Base-by-base conservation (phyloP, 2,329 filamentous ascomycete genomes). In the Aspergillus amoenus region DNA sequence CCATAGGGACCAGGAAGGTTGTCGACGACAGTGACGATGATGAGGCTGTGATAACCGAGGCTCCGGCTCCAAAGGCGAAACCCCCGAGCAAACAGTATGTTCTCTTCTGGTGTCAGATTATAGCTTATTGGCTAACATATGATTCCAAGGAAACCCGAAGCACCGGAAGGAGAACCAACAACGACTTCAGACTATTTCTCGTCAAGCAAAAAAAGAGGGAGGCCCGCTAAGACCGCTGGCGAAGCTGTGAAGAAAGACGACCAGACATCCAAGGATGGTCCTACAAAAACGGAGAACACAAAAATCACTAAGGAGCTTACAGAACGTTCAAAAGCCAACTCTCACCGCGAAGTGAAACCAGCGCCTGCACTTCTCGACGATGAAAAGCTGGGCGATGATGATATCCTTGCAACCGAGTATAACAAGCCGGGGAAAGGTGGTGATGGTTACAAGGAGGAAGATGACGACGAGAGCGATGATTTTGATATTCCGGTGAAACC, bases 1-100 rank as follows among this genome's bases (percentile, higher is more conserved):
- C 12, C 3, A 50, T 61, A 78, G 75, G 75, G 21, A 79, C 74
- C 49, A 85, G 89, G 56, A 92, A 89, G 68, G 83, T 96, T 37
- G 78, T 94, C 46, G 86, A 92, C 60, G 91, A 96, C 61, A 93
- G 90, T 62, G 88, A 90, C 43, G 90, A 93, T 55, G 90, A 93
- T 30, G 79, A 83, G 34, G 77, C 60, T 15, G 54, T 61, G 17
- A 74, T 73, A 32, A 59, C 63, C 27, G 80, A 80, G 59, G 59
- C 68, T 49, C 55, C 66, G 52, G 66, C 64, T 42, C 65, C 74
- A 3, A 77, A 78, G 44, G 66, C 68, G 13, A 76, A 77, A 58
- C 65, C 71, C 15, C 76, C 66, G 57, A 77, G 74, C 57, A 71
- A 81, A 57, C 73, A 80, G 83, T 86, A 78, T 62, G 81, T 70